Evolutionary conservation across 1,284 basidiomycete genomes (phyloP).

Genomic region (Trichosporon inkin): DNA sequence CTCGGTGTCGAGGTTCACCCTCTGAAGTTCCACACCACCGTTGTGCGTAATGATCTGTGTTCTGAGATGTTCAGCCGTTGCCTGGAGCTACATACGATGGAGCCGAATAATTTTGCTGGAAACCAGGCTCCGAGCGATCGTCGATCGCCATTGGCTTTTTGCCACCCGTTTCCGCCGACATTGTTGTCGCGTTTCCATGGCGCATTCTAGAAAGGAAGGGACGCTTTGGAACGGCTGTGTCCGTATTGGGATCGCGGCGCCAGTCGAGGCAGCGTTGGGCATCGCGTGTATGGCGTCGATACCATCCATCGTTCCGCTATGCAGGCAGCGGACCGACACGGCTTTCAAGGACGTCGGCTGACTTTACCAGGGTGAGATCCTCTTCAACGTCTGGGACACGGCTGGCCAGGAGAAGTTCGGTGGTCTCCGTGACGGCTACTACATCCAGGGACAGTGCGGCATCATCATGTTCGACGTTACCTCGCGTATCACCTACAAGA

Average conservation of each 20-base stretch:
- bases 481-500: slow-evolving; percentile 99
- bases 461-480: slow-evolving; percentile 99
- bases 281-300: slow-evolving; percentile 1
- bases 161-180: too few species aligned
- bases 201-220: too few species aligned
- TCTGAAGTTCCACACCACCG: slow-evolving; percentile 94
- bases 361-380: slow-evolving; percentile 68
- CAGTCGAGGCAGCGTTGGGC: neutral
- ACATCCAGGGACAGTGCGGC: slow-evolving; percentile 98
- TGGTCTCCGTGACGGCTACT: slow-evolving; percentile 95
- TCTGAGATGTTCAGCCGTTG: neutral
- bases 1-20: slow-evolving; percentile 99
- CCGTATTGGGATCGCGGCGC: too few species aligned
- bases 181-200: too few species aligned
- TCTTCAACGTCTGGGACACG: slow-evolving; percentile 99
- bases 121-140: too few species aligned
- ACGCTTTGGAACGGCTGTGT: too few species aligned
- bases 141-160: too few species aligned
- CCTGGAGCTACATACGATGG: neutral
- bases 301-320: neutral
- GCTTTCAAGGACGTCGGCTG: neutral
- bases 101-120: neutral
- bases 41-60: slow-evolving; percentile 40
- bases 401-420: slow-evolving; percentile 99
- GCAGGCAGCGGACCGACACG: neutral